These are phyloP conservation scores for Lagenidium sp. DNA, from an alignment of 352 stramenopile genomes.

Conservation along the genomic window DNA sequence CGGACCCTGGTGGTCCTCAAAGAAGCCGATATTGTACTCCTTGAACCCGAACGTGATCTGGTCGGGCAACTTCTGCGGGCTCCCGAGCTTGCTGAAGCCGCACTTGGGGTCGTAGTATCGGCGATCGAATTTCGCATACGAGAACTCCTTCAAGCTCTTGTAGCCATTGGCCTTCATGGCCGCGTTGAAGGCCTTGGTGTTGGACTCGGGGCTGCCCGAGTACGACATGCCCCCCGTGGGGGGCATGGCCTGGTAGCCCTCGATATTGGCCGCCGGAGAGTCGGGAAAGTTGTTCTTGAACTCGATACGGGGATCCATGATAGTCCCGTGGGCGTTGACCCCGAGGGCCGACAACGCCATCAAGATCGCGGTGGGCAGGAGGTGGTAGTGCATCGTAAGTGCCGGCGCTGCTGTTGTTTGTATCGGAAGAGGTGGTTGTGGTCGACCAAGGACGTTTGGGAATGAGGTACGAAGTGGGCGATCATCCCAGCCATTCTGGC, in stretches of 20 bases:
- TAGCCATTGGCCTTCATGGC: slow-evolving; percentile 8
- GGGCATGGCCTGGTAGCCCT: slow-evolving; percentile 6
- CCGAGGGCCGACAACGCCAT: background rate
- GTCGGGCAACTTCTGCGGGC: slow-evolving; percentile 1
- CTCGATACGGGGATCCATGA: slow-evolving; percentile 2
- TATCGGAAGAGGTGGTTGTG: too few species aligned
- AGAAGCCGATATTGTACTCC: slow-evolving; percentile 5
- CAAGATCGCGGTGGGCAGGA: background rate
- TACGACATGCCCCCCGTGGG: slow-evolving; percentile 5
- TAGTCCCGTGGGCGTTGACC: slow-evolving; percentile 5
- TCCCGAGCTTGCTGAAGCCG: background rate
- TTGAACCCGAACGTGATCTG: slow-evolving; percentile 6
- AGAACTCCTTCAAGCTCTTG: slow-evolving; percentile 5
- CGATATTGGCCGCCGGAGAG: slow-evolving; percentile 6
- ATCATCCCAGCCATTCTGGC: too few species aligned
- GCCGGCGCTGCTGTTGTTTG: too few species aligned
- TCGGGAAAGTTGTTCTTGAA: slow-evolving; percentile 6
- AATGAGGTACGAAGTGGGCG: too few species aligned
- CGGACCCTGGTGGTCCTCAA: slow-evolving; percentile 19
- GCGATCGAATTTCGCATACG: background rate
- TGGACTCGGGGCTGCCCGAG: slow-evolving; percentile 5
- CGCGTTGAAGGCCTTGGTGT: slow-evolving; percentile 8
- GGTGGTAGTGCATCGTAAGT: background rate
- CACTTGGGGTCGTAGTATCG: background rate
- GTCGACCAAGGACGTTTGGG: too few species aligned